Percentiles rank a stretch among this genome's conserved stretches.
These are phyloP conservation scores for Dactylonectria estremocensis DNA, from an alignment of 2,329 filamentous ascomycete species.

Conservation along the genomic window DNA sequence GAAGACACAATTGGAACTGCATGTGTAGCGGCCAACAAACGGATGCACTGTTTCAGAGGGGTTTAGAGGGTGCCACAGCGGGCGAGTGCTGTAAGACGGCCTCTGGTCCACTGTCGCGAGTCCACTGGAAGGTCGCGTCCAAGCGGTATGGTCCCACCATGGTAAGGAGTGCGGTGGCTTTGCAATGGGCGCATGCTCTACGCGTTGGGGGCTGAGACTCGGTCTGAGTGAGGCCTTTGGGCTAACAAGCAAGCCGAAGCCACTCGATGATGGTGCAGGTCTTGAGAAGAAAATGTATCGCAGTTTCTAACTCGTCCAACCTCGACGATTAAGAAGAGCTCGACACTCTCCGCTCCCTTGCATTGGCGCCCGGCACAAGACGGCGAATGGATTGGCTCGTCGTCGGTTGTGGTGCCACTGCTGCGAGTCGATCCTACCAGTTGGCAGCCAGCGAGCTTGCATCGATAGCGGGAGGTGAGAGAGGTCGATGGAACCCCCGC, in stretches of 20 bases:
- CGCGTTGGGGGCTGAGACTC: constrained; percentile 10
- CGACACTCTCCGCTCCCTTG: constrained; percentile 38
- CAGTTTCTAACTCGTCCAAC: background rate
- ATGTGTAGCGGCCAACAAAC: background rate
- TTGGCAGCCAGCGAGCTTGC: constrained; percentile 16
- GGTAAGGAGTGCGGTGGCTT: background rate
- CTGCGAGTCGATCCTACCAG: constrained; percentile 2
- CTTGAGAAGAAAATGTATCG: too few species aligned
- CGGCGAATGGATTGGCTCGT: constrained; percentile 44
- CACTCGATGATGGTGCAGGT: background rate
- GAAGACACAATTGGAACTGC: background rate
- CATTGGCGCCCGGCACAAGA: constrained; percentile 34
- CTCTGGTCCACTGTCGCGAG: constrained; percentile 20
- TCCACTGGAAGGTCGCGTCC: constrained; percentile 22
- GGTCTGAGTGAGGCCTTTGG: background rate
- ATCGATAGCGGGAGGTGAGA: background rate
- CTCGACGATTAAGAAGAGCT: background rate
- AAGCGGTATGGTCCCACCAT: constrained; percentile 1
- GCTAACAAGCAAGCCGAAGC: background rate
- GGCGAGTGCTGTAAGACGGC: constrained; percentile 7
- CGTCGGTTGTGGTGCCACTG: constrained; percentile 14
- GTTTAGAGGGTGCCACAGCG: background rate
- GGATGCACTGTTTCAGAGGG: background rate
- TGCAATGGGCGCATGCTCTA: constrained; percentile 20
- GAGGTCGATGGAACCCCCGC: constrained; percentile 1